Evolutionary conservation across 257 asterid genomes (phyloP).

Genomic region (Solanum pimpinellifolium): DNA sequence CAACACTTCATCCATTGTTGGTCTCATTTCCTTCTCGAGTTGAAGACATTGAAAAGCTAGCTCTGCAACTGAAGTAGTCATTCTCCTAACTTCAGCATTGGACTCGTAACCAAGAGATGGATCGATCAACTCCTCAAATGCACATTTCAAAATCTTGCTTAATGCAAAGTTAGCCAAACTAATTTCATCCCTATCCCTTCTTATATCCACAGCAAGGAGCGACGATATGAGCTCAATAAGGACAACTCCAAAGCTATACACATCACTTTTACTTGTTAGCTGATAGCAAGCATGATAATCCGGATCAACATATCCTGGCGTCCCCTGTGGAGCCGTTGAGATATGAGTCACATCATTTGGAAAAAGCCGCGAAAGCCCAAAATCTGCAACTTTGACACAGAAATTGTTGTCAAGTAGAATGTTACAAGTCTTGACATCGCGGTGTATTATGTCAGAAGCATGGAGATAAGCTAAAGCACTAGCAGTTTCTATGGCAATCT

Average conservation of each 20-base stretch:
- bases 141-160: conserved; percentile 22
- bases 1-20: conserved; percentile 44
- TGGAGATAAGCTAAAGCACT: conserved; percentile 46
- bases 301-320: conserved; percentile 51
- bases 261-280: conserved; percentile 35
- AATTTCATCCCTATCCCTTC: conserved; percentile 30
- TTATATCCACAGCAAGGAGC: conserved; percentile 40
- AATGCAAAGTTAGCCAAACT: conserved; percentile 39
- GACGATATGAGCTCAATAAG: conserved; percentile 49
- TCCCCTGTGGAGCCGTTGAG: conserved; percentile 56
- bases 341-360: conserved; percentile 29
- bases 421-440: conserved; percentile 48
- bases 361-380: conserved; percentile 40
- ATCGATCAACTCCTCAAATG: conserved; percentile 34
- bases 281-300: conserved; percentile 38
- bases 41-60: conserved; percentile 45
- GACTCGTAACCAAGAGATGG: conserved; percentile 25
- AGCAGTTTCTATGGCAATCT: conserved; percentile 44
- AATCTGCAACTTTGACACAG: conserved; percentile 48
- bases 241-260: conserved; percentile 55
- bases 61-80: conserved; percentile 39
- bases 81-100: conserved; percentile 21
- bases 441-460: conserved; percentile 38
- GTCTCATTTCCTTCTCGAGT: conserved; percentile 36
- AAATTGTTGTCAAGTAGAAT: conserved; percentile 36